phyloP scores from a whole-genome alignment of 2,329 filamentous ascomycete species.

The Alternaria angustiovoidea region DNA sequence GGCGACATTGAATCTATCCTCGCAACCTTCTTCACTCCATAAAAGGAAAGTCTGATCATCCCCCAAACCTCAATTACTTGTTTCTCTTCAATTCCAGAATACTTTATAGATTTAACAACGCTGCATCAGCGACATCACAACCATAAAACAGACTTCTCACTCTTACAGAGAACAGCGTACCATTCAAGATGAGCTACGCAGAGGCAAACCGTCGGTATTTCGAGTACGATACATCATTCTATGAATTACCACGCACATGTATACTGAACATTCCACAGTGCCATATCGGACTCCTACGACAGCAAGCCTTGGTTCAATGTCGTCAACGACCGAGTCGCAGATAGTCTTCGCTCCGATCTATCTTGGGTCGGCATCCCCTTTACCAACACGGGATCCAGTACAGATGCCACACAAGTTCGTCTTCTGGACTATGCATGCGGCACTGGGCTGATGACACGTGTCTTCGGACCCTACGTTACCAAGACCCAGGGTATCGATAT shows the following conservation, averaged over 20 bases:
- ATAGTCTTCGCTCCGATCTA: conserved; percentile 61
- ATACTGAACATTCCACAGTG: conserved; percentile 46
- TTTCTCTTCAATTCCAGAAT: background rate
- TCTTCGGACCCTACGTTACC: conserved; percentile 68
- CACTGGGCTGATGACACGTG: conserved; percentile 48
- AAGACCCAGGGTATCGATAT: conserved; percentile 74
- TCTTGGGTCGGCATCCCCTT: conserved; percentile 71
- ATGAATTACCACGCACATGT: background rate
- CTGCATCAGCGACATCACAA: background rate
- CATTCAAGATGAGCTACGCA: conserved; percentile 38
- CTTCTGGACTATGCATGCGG: conserved; percentile 8
- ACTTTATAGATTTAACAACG: background rate
- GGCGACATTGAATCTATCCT: conserved; percentile 21
- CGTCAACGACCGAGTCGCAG: conserved; percentile 62
- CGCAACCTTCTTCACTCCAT: background rate
- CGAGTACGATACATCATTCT: conserved; percentile 31
- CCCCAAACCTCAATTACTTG: background rate
- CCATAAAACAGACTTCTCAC: background rate
- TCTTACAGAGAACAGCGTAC: background rate
- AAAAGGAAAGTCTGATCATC: background rate
- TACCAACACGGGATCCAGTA: conserved; percentile 45
- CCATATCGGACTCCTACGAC: conserved; percentile 65
- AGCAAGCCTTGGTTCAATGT: conserved; percentile 61
- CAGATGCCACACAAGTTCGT: conserved; percentile 52
- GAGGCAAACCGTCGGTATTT: conserved; percentile 50